A percentile compares a stretch with the other conserved stretches of the same genome.
These are phyloP conservation scores for Malus orientalis DNA, from an alignment of 306 rosid species.

Conservation along the genomic window DNA sequence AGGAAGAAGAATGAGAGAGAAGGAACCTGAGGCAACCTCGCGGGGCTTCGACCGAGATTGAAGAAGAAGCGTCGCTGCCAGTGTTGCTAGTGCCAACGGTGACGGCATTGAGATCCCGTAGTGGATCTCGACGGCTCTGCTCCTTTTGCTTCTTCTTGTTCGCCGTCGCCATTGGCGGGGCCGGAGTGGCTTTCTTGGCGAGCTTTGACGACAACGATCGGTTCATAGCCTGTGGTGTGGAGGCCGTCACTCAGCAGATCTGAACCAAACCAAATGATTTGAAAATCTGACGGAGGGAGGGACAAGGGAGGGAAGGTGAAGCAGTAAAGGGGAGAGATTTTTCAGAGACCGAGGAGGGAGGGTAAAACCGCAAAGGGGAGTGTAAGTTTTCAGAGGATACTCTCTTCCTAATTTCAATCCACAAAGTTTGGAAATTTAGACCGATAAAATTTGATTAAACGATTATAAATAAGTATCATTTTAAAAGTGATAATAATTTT, in stretches of 20 bases:
- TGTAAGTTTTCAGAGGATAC: no score
- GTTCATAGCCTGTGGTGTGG: constrained; percentile 30
- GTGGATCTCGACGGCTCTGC: constrained; percentile 37
- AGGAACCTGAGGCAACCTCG: constrained; percentile 72
- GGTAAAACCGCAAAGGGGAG: no score
- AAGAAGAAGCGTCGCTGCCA: constrained; percentile 41
- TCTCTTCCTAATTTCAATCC: no score
- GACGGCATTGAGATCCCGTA: constrained; percentile 43
- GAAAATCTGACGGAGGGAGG: not conserved
- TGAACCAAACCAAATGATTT: not conserved
- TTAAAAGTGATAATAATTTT: no score
- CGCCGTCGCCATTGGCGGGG: constrained; percentile 15
- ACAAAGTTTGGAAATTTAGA: no score
- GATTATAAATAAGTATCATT: no score
- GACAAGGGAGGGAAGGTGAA: not conserved
- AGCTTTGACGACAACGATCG: constrained; percentile 40
- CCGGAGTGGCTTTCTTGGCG: constrained; percentile 31
- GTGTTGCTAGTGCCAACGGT: constrained; percentile 34
- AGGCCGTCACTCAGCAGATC: not conserved
- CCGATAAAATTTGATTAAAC: no score
- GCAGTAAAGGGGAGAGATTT: no score
- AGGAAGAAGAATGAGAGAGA: constrained; percentile 41
- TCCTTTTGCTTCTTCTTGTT: constrained; percentile 9
- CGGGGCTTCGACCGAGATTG: constrained; percentile 46
- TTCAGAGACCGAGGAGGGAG: no score